Evolutionary conservation across 495 filamentous ascomycete species (phyloP), one percentile per base, ranked within the genome.

Genomic region (Podospora anserina): DNA sequence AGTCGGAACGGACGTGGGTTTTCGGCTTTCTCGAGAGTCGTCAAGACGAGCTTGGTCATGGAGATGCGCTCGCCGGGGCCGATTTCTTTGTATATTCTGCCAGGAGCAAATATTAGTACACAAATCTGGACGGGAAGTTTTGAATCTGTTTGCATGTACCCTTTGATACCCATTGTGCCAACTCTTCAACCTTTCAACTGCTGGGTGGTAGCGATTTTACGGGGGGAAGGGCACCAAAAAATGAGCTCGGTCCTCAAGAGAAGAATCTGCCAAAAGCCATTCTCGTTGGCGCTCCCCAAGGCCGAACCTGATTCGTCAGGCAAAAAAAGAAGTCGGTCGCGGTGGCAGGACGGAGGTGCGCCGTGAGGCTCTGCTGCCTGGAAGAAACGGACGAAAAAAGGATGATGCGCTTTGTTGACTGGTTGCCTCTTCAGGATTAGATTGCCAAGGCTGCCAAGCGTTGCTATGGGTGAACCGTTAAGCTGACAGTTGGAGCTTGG

Each of bases 11-110:
- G 93, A 4, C 89, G 85, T 26, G 86, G 83, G 57, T 85, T 88
- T 34, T 86, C 83, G 55, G 85, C 88, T 39, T 86, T 78, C 69
- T 93, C 89, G 67, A 94, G 84, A 66, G 91, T 88, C 19, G 90
- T 84, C 53, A 92, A 84, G 32, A 93, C 90, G 63, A 97, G 84
- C 73, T 92, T 96, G 16, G 92, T 89, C 9, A 99, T 84, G 27
- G 96, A 91, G 63, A 93, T 84, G 26, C 95, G 87, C 69, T 91
- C 82, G 27, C 93, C 93, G 9, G 87, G 76, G 27, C 94, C 94
- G 68, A 99, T 92, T 76, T 96, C 92, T 73, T 89, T 88, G 77
- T 94, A 94, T 58, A 99, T 90, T 16, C 94, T 97, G 9, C 7
- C 39, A 59, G 63, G 16, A 55, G 2, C 1, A 6, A 20, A 18